phyloP scores from a whole-genome alignment of 169 alveolate genomes.

The Fabrea salina region DNA sequence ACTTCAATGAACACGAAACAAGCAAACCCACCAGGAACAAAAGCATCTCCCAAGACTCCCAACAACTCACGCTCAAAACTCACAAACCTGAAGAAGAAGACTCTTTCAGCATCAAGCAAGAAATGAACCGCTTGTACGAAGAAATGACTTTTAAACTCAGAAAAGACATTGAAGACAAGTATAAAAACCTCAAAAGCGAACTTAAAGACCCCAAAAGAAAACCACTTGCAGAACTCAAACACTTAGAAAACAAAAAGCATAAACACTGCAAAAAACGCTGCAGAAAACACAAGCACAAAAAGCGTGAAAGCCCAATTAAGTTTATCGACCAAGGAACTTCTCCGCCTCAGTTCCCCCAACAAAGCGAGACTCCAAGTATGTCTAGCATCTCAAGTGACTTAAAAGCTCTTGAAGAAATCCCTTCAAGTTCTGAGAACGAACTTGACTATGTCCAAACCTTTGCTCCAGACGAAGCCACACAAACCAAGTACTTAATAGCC shows the following conservation, averaged over 20 bases:
- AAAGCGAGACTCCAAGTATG: not conserved
- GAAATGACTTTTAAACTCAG: not conserved
- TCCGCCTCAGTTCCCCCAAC: not conserved
- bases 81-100: too few species aligned
- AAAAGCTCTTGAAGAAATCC: not conserved
- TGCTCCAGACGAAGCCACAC: not conserved
- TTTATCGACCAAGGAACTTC: constrained; percentile 25
- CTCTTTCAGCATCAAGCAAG: too few species aligned
- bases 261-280: not conserved
- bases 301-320: not conserved
- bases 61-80: too few species aligned
- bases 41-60: too few species aligned
- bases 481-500: not conserved
- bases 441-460: not conserved
- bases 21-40: too few species aligned
- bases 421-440: not conserved
- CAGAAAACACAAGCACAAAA: not conserved
- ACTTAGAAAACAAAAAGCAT: not conserved
- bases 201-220: not conserved
- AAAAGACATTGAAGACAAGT: not conserved
- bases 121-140: too few species aligned
- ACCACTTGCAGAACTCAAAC: not conserved
- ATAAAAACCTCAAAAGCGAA: not conserved
- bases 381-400: not conserved
- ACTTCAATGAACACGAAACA: too few species aligned